Conservation (phyloP, 371 early-diverging fungal genomes). For the Rhizopus microsporus region DNA sequence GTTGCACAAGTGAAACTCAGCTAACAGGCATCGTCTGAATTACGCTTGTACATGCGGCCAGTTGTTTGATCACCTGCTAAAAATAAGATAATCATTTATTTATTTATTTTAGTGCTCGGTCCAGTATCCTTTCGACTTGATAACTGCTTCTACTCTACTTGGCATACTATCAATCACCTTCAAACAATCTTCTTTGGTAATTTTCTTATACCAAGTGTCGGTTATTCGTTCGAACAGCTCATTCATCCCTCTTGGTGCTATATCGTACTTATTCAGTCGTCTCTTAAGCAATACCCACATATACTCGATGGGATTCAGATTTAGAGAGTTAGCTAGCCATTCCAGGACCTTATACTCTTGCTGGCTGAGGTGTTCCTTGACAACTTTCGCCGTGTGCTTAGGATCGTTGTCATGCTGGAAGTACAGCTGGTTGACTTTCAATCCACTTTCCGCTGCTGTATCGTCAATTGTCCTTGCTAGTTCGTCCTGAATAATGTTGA, state of each 20-base stretch:
- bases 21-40: too few species aligned
- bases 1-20: too few species aligned
- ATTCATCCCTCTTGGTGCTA: constrained; percentile 13
- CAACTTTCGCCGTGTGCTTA: constrained; percentile 29
- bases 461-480: constrained; percentile 7
- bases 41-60: too few species aligned
- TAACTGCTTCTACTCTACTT: too few species aligned
- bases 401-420: constrained; percentile 37
- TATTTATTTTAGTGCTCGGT: too few species aligned
- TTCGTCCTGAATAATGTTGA: constrained; percentile 20
- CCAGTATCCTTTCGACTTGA: too few species aligned
- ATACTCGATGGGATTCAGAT: constrained; percentile 40
- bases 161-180: not conserved
- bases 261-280: constrained; percentile 8
- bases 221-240: constrained; percentile 15
- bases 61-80: too few species aligned
- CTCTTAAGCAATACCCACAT: constrained; percentile 18
- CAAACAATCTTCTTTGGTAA: not conserved
- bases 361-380: constrained; percentile 11
- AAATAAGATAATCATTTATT: too few species aligned
- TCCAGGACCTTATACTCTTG: constrained; percentile 16
- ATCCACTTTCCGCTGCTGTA: constrained; percentile 1
- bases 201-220: not conserved
- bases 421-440: constrained; percentile 17
- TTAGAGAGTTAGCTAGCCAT: constrained; percentile 39